Evolutionary conservation across 345 rosid genomes (phyloP).

Genomic region (Erodium maritimum): DNA sequence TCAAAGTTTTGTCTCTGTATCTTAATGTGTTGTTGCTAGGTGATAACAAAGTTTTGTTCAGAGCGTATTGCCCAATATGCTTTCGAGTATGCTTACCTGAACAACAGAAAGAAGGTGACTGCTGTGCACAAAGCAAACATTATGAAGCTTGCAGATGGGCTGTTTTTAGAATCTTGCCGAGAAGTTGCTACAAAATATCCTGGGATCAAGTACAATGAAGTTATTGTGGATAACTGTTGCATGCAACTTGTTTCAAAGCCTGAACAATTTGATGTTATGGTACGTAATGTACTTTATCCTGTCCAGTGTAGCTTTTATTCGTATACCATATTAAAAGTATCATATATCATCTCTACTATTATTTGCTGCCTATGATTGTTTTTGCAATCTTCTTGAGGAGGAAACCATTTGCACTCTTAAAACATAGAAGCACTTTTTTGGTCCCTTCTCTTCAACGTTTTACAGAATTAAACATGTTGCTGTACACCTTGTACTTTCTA

Average conservation of each 20-base stretch:
- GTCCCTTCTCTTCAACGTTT: not conserved
- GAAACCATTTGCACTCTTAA: not conserved
- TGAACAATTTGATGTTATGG: conserved; percentile 98
- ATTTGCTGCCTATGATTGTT: not conserved
- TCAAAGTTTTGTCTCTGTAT: conserved; percentile 3
- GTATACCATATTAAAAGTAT: too few species aligned
- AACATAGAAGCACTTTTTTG: not conserved
- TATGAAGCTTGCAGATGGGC: too few species aligned
- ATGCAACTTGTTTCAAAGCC: conserved; percentile 99
- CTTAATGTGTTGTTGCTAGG: conserved; percentile 37
- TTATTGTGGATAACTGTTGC: conserved; percentile 91
- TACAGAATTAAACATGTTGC: too few species aligned
- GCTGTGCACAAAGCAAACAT: conserved; percentile 98
- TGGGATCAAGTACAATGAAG: conserved; percentile 73
- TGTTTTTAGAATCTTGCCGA: conserved; percentile 87
- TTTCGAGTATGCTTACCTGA: conserved; percentile 88
- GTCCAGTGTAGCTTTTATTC: not conserved
- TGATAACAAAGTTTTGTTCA: conserved; percentile 94
- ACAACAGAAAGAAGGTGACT: conserved; percentile 84
- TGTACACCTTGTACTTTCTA: too few species aligned
- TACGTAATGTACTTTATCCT: conserved; percentile 15
- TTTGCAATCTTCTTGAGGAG: not conserved
- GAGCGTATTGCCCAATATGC: conserved; percentile 93
- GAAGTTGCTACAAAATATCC: conserved; percentile 78
- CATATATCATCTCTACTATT: not conserved